Evolutionary conservation across 2,329 filamentous ascomycete species (phyloP).

Genomic region (Colletotrichum theobromicola): DNA sequence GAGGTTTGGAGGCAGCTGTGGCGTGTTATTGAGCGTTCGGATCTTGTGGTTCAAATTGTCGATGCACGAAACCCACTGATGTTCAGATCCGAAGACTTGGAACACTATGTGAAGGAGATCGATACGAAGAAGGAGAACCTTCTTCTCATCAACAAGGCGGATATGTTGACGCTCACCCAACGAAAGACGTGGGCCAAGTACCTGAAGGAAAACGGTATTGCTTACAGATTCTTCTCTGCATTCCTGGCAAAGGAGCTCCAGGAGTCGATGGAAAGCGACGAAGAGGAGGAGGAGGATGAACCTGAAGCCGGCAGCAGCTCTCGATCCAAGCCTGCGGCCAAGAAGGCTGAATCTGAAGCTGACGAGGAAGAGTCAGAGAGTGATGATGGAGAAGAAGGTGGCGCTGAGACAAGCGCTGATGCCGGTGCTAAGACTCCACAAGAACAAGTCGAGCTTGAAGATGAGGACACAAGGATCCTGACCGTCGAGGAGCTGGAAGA

Average conservation of each 20-base stretch:
- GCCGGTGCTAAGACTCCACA: constrained; percentile 36
- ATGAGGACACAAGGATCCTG: constrained; percentile 77
- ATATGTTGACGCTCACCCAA: constrained; percentile 95
- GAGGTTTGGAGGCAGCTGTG: constrained; percentile 98
- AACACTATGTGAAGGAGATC: constrained; percentile 92
- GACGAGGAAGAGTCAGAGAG: constrained; percentile 39
- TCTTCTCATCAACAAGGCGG: constrained; percentile 95
- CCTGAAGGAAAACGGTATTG: constrained; percentile 79
- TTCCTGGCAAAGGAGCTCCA: constrained; percentile 88
- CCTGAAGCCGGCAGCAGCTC: constrained; percentile 28
- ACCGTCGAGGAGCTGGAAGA: constrained; percentile 92
- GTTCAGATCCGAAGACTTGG: constrained; percentile 93
- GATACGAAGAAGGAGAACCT: constrained; percentile 88
- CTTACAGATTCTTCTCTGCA: constrained; percentile 96
- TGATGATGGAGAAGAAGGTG: constrained; percentile 36
- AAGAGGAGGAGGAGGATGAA: constrained; percentile 21
- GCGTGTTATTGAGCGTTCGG: constrained; percentile 96
- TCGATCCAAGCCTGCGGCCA: background rate
- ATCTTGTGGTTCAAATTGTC: constrained; percentile 96
- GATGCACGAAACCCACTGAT: constrained; percentile 94
- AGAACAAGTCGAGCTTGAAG: constrained; percentile 43
- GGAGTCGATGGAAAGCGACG: constrained; percentile 66
- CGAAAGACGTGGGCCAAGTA: constrained; percentile 85
- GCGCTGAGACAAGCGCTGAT: constrained; percentile 29
- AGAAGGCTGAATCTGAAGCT: constrained; percentile 40